Evolutionary conservation across 2,329 filamentous ascomycete species (phyloP).

Genomic region (Fusarium sp.): DNA sequence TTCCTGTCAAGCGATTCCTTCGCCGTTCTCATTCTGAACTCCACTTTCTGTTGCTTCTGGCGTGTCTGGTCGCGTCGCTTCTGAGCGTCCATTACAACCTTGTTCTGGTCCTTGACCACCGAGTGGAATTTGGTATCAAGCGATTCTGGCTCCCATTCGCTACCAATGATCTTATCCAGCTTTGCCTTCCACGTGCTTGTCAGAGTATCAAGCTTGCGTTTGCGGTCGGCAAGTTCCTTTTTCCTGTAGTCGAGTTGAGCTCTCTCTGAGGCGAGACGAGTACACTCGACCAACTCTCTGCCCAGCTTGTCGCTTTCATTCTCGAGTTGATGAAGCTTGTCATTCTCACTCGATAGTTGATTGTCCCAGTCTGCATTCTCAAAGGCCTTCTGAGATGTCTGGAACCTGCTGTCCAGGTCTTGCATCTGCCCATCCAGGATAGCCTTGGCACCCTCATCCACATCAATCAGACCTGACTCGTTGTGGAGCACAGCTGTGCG

Average conservation of each 20-base stretch:
- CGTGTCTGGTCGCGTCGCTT: conserved; percentile 76
- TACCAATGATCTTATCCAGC: conserved; percentile 72
- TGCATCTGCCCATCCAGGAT: conserved; percentile 79
- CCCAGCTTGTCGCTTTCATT: conserved; percentile 78
- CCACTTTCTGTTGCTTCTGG: conserved; percentile 80
- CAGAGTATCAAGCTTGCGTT: conserved; percentile 82
- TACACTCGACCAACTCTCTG: conserved; percentile 85
- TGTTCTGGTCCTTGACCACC: conserved; percentile 67
- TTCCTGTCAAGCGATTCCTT: conserved; percentile 75
- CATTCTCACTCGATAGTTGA: conserved; percentile 74
- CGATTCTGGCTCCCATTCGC: conserved; percentile 74
- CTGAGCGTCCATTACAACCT: conserved; percentile 72
- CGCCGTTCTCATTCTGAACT: conserved; percentile 75
- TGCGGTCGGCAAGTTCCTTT: conserved; percentile 80
- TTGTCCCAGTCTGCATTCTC: conserved; percentile 75
- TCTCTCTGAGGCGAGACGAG: conserved; percentile 81
- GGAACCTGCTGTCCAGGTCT: conserved; percentile 74
- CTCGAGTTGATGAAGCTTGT: conserved; percentile 76
- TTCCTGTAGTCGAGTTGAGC: conserved; percentile 87
- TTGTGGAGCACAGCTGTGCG: conserved; percentile 74
- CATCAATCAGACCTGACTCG: conserved; percentile 77
- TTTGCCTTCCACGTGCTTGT: conserved; percentile 78
- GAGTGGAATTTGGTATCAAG: conserved; percentile 79
- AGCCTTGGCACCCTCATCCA: conserved; percentile 88
- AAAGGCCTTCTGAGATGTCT: conserved; percentile 71